phyloP scores from a whole-genome alignment of 2,329 filamentous ascomycete species.

The Atkinsonella hypoxylon region DNA sequence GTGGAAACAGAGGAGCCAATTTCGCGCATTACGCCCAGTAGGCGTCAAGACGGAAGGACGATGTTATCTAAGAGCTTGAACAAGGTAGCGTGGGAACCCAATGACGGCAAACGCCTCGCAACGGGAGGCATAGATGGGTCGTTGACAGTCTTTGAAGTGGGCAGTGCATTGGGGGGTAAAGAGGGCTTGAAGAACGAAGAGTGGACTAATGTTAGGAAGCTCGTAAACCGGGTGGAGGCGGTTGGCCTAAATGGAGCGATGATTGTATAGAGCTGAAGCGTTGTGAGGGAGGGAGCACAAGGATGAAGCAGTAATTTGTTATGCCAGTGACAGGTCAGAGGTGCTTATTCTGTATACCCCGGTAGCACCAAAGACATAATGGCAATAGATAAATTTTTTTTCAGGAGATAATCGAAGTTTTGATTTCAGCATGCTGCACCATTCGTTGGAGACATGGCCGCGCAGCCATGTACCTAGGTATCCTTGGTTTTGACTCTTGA shows the following conservation, averaged over 20 bases:
- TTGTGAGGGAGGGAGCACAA: too few relatives aligned
- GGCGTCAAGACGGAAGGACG: slow-evolving; percentile 50
- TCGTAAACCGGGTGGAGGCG: slow-evolving; percentile 65
- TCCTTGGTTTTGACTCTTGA: too few relatives aligned
- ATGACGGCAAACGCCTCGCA: slow-evolving; percentile 75
- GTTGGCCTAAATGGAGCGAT: slow-evolving; percentile 38
- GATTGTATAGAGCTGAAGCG: slow-evolving; percentile 3
- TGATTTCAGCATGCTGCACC: too few relatives aligned
- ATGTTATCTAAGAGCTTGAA: slow-evolving; percentile 81
- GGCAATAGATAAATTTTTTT: background rate
- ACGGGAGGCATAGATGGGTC: slow-evolving; percentile 87
- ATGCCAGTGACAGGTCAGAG: background rate
- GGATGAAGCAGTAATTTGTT: background rate
- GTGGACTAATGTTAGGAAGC: slow-evolving; percentile 85
- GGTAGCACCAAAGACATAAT: background rate
- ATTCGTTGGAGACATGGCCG: too few relatives aligned
- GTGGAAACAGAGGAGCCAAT: slow-evolving; percentile 87
- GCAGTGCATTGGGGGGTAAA: slow-evolving; percentile 67
- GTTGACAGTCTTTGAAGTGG: slow-evolving; percentile 87
- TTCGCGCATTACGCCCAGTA: slow-evolving; percentile 62
- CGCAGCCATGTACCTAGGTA: too few relatives aligned
- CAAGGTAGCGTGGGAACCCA: slow-evolving; percentile 86
- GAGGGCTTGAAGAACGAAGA: slow-evolving; percentile 78
- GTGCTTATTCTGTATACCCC: slow-evolving; percentile 3
- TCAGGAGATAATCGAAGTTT: background rate